Percentiles rank a stretch among this genome's conserved stretches.
Conservation (phyloP, 164 flowering plant species). For the Taxillus chinensis region DNA sequence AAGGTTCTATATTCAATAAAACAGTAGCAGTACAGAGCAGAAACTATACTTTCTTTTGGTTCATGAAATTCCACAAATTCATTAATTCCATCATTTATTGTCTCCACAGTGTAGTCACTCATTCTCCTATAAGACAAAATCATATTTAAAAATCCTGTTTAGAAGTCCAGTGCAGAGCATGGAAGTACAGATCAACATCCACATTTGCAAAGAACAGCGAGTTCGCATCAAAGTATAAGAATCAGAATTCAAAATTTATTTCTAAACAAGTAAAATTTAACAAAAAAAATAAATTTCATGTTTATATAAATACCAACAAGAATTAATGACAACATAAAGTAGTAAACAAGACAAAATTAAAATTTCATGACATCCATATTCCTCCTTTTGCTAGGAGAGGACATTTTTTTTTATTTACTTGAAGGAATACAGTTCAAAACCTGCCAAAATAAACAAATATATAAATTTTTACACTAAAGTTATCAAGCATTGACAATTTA, state of each 20-base stretch:
- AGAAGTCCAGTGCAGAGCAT: not conserved
- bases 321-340: not conserved
- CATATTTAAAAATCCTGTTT: not conserved
- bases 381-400: slow-evolving; percentile 47
- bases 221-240: no score
- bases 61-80: slow-evolving; percentile 93
- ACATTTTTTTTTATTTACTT: slow-evolving; percentile 25
- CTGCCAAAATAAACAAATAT: no score
- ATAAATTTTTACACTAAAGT: no score
- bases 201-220: no score
- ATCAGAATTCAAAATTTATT: no score
- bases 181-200: not conserved
- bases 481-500: no score
- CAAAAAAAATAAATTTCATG: not conserved
- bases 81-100: slow-evolving; percentile 76
- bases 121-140: slow-evolving; percentile 60
- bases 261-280: not conserved
- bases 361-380: slow-evolving; percentile 52
- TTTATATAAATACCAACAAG: not conserved
- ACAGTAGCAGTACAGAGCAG: slow-evolving; percentile 2
- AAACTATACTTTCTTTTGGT: slow-evolving; percentile 81
- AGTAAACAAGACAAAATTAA: slow-evolving; percentile 21
- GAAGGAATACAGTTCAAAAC: not conserved
- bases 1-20: no score
- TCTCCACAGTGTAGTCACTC: slow-evolving; percentile 87